Base-by-base conservation (phyloP, 2,329 filamentous ascomycete species). In the Verruconis gallopava region DNA sequence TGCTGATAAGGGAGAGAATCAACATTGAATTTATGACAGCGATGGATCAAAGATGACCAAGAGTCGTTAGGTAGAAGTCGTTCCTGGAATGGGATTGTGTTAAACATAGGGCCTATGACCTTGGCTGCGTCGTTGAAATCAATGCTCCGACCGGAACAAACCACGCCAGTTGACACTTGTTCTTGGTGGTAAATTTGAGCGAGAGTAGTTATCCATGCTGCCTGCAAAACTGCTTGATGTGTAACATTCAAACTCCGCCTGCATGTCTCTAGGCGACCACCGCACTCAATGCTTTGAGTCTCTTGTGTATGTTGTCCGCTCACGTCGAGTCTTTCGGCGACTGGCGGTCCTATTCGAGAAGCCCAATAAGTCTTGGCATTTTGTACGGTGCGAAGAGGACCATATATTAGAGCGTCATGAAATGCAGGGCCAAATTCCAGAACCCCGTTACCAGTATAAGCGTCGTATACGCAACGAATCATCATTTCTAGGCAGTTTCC, bases 41-140 rank as follows among this genome's bases (percentile, higher is more conserved):
- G 62, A 13, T 62, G 65, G 17, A 85, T 65, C 1, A 85, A 57
- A 0, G 72, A 67, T 1, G 61, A 55, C 75, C 81, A 85, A 0
- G 68, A 75, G 3, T 69, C 63, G 0, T 58, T 53, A 1, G 56
- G 48, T 4, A 60, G 46, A 12, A 71, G 49, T 4, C 62, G 54
- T 22, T 77, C 60, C 42, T 73, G 69, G 54, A 81, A 85, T 0
- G 88, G 85, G 1, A 95, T 65, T 0, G 86, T 94, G 55, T 95
- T 95, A 69, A 95, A 93, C 15, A 95, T 63, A 0, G 89, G 88
- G 0, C 88, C 89, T 33, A 91, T 72, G 1, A 83, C 73, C 17
- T 67, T 55, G 37, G 86, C 80, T 2, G 78, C 71, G 2, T 67
- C 67, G 5, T 79, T 69, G 11, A 85, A 61, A 34, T 82, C 73